Evolutionary conservation across 2,329 filamentous ascomycete species (phyloP).

Genomic region (Tolypocladium ovalisporum): DNA sequence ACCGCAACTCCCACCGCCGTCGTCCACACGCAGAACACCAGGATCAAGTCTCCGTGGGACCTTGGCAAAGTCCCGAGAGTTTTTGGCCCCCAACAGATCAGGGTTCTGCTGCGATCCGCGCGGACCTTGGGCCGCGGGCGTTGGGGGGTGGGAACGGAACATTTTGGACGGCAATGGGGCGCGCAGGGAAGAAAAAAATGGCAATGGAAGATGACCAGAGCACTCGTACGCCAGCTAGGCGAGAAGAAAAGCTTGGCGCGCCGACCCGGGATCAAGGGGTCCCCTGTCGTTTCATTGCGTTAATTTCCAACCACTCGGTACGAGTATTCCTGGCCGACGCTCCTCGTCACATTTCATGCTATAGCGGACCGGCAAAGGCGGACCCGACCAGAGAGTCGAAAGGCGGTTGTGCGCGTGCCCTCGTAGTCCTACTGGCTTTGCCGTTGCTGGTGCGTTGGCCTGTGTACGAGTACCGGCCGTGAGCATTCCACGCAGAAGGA

Average conservation of each 20-base stretch:
- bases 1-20: not conserved
- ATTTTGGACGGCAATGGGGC: too few species aligned
- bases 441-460: not conserved
- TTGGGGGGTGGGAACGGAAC: too few species aligned
- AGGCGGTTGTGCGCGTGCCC: too few species aligned
- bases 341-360: not conserved
- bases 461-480: too few species aligned
- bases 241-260: not conserved
- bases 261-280: not conserved
- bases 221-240: not conserved
- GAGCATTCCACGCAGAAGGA: not conserved
- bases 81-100: not conserved
- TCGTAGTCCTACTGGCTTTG: too few species aligned
- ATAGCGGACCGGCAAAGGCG: not conserved
- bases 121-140: not conserved
- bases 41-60: too few species aligned
- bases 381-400: not conserved
- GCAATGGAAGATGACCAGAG: not conserved
- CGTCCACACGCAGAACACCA: not conserved
- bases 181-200: too few species aligned
- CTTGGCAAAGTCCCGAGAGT: not conserved
- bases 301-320: not conserved
- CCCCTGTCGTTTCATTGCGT: not conserved
- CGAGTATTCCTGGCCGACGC: not conserved
- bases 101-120: not conserved